Conservation (phyloP, 164 flowering plant species). For the Umbilicus rupestris region DNA sequence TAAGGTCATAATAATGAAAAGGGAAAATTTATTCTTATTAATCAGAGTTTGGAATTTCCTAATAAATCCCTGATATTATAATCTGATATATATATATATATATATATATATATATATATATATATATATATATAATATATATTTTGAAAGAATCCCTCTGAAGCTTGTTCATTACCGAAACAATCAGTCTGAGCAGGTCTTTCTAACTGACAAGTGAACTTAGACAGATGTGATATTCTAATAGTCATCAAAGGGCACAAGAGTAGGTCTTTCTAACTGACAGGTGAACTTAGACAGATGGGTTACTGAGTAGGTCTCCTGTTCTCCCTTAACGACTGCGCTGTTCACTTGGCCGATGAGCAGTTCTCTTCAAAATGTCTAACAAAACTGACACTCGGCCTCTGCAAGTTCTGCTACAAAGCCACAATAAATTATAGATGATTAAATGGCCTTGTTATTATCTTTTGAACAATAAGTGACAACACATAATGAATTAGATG, state of each 20-base stretch:
- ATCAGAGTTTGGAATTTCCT: too few relatives aligned
- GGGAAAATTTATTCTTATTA: too few relatives aligned
- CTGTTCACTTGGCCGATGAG: conserved; percentile 2
- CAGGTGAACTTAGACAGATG: neutral
- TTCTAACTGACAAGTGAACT: neutral
- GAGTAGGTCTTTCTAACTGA: neutral
- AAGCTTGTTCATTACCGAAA: neutral
- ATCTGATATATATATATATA: too few relatives aligned
- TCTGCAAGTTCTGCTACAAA: conserved; percentile 22
- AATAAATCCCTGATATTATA: too few relatives aligned
- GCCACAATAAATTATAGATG: neutral
- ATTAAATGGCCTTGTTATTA: neutral
- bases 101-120: too few relatives aligned
- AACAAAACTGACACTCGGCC: conserved; percentile 37
- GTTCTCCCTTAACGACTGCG: neutral
- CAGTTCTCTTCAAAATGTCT: conserved; percentile 17
- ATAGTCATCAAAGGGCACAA: neutral
- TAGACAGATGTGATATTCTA: neutral
- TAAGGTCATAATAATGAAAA: too few relatives aligned
- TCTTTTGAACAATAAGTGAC: neutral
- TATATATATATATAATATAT: too few relatives aligned
- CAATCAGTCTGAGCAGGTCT: neutral
- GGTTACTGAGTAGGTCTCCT: neutral
- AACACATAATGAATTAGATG: neutral
- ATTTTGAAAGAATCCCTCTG: too few relatives aligned